Evolutionary conservation across 495 filamentous ascomycete species (phyloP).

Genomic region (Xylaria acuta): DNA sequence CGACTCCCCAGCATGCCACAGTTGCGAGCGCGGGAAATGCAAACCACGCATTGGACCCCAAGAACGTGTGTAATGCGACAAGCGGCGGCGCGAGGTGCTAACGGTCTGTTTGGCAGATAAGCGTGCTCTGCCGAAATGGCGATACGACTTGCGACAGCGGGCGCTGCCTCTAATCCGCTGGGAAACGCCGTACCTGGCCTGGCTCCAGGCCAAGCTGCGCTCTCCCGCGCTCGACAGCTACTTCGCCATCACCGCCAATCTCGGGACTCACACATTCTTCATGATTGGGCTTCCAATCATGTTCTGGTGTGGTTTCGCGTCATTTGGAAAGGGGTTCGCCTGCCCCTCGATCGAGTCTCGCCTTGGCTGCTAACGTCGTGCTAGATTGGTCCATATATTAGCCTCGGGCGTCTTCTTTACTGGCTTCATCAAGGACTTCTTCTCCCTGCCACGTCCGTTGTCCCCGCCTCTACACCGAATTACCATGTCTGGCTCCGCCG

Average conservation of each 20-base stretch:
- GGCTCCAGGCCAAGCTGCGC: conserved; percentile 76
- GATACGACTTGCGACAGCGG: conserved; percentile 79
- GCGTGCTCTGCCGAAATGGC: conserved; percentile 83
- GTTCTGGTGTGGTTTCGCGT: conserved; percentile 91
- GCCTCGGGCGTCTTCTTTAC: conserved; percentile 91
- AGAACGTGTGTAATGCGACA: conserved; percentile 19
- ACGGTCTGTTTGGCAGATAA: conserved; percentile 66
- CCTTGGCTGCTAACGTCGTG: conserved; percentile 9
- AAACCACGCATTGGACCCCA: background rate
- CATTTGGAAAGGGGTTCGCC: conserved; percentile 79
- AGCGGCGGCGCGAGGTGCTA: conserved; percentile 25
- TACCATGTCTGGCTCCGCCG: conserved; percentile 93
- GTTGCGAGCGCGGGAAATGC: background rate
- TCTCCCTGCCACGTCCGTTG: conserved; percentile 91
- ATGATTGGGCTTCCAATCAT: conserved; percentile 92
- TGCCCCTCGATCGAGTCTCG: background rate
- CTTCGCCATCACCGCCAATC: conserved; percentile 94
- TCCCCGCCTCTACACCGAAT: conserved; percentile 94
- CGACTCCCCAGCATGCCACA: conserved; percentile 35
- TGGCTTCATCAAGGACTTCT: conserved; percentile 91
- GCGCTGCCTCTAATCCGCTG: conserved; percentile 87
- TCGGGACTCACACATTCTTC: conserved; percentile 98
- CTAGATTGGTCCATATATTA: conserved; percentile 84
- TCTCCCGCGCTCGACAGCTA: conserved; percentile 88
- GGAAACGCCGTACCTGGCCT: conserved; percentile 94